Evolutionary conservation across 1,139 yeast genomes (phyloP), one percentile per base, ranked within the genome.

Genomic region (Pichia sp.): DNA sequence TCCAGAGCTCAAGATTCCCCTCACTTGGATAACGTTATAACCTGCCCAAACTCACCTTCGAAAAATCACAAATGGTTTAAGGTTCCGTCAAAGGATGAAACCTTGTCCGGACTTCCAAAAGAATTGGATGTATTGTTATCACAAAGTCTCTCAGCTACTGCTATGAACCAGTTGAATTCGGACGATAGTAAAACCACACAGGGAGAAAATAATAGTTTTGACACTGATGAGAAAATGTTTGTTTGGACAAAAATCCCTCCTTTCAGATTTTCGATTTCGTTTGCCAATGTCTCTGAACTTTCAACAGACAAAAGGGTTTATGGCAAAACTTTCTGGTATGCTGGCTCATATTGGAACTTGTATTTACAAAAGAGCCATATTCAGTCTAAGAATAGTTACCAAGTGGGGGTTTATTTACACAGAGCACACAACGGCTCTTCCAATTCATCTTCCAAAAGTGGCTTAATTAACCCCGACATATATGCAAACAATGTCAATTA

Each of bases 341-440:
- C 82, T 11, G 84, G 84, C 0, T 78, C 82, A 13, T 77, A 75
- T 61, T 80, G 84, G 84, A 78, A 77, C 59, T 65, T 80, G 11
- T 80, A 80, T 61, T 69, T 78, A 41, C 82, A 79, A 57, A 78
- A 76, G 57, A 73, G 75, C 40, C 69, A 67, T 26, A 66, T 70
- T 45, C 69, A 71, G 13, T 64, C 67, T 40, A 75, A 75, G 51
- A 71, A 72, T 49, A 72, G 75, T 2, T 74, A 68, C 57, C 82
- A 79, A 58, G 72, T 79, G 61, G 84, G 84, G 3, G 82, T 79
- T 8, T 79, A 79, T 61, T 62, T 79, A 38, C 82, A 79, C 58
- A 65, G 84, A 40, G 81, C 79, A 2, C 67, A 66, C 47, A 67
- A 61, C 51, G 68, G 59, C 34, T 60, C 63, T 6, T 65, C 72